Base-by-base conservation (phyloP, 2,329 filamentous ascomycete species). In the Monascus ruber region DNA sequence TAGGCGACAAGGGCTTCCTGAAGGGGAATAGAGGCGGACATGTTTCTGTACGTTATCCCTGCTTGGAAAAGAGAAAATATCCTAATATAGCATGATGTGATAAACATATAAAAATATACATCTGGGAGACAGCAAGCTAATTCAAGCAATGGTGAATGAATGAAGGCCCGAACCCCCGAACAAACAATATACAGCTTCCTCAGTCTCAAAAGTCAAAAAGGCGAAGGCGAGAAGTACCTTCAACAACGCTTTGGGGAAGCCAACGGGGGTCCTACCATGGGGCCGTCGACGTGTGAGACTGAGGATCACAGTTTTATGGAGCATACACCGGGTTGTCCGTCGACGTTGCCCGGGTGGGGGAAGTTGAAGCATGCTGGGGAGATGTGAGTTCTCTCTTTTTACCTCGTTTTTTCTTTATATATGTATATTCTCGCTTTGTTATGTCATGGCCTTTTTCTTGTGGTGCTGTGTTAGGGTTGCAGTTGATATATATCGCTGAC, bases 281-380 rank as follows among this genome's bases (percentile, higher is more conserved):
- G 6, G 34, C 38, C 5, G 37, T 31, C 0, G 36, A 45, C 34
- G 5, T 26, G 51, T 35, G 44, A 47, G 5, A 47, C 36, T n/a
- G 56, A 62, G 38, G 58, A 62, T 37, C 54, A 56, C 34, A 55
- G 46, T 11, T 62, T 60, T 31, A 55, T 53, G 54, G 34, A 40
- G 1, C 39, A 40, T 8, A 53, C 48, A 36, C 50, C 58, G 1
- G 58, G 56, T 5, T 46, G 42, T n/a, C 41, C 46, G 26, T 43
- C 51, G 35, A 51, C 56, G 2, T 46, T 53, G 42, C 56, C 56
- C 17, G 58, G 58, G 7, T 60, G 56, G 58, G 32, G 38, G 5
- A 50, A 47, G 38, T 10, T 48, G 26, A 60, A 54, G 45, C 44
- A 47, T 35, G n/a, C 48, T 7, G 26, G 44, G 39, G 41, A 43